Base-by-base conservation (phyloP, 225 moss, liverwort and hornwort genomes). In the Climacium dendroides region DNA sequence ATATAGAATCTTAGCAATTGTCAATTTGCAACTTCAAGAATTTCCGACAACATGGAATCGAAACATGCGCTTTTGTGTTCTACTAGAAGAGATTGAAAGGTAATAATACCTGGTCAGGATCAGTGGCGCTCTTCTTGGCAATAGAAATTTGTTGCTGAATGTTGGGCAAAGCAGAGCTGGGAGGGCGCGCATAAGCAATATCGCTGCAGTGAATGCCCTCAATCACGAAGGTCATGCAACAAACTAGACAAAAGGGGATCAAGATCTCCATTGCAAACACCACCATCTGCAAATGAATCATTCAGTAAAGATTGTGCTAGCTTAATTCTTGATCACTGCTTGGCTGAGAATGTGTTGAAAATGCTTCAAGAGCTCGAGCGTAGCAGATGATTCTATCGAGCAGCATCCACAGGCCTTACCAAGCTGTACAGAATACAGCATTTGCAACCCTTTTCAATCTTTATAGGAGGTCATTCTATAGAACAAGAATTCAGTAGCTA, bases 71-170 rank as follows among this genome's bases (percentile, higher is more conserved):
- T 50, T 47, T 35, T 60, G 18, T n/a, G 53, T 47, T 63, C 50
- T 22, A 71, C 62, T 32, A n/a, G 35, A 54, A 76, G 48, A 67
- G 83, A 70, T 57, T 75, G 32, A 57, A 20, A 63, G n/a, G 23
- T 48, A 50, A 50, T 41, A 71, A 32, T 91, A 93, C 93, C 93
- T 93, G 93, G 47, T 93, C 91, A 35, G 93, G 93, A 45, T 87
- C 89, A 48, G 91, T 85, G 58, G 83, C 87, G 53, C 87, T 90
- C 62, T 71, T 85, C 74, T 87, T 85, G 23, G 60, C 34, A 43
- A 82, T 79, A 72, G 83, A 62, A 70, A 78, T 83, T 43, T 62
- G 45, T 71, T 87, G 58, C 59, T 87, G 87, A 17, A 79, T 74
- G 13, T 5, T 69, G 73, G 84, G 81, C 85, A 47, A 8, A 80